A percentile compares a stretch with the other conserved stretches of the same genome.
phyloP scores from a whole-genome alignment of 495 filamentous ascomycete species.

The Delitschia confertaspora region DNA sequence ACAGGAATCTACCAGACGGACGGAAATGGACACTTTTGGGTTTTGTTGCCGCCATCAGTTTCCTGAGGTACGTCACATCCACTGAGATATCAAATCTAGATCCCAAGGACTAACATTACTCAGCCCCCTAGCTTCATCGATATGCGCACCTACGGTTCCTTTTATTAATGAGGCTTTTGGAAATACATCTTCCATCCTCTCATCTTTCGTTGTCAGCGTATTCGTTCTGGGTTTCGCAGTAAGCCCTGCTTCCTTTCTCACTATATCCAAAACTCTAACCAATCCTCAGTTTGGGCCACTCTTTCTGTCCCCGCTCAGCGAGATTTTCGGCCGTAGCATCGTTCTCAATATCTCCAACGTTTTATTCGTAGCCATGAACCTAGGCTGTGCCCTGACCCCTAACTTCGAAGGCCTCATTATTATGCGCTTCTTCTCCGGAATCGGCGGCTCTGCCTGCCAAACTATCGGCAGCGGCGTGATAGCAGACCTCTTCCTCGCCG shows the following conservation, averaged over 20 bases:
- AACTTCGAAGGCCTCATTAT: conserved; percentile 50
- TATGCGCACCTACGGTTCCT: conserved; percentile 22
- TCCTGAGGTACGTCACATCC: conserved; percentile 31
- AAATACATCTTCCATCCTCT: conserved; percentile 37
- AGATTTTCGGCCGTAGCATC: conserved; percentile 59
- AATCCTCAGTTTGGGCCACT: conserved; percentile 44
- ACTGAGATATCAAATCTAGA: background rate
- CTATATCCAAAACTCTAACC: background rate
- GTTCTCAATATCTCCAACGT: conserved; percentile 23
- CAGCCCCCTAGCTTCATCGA: conserved; percentile 24
- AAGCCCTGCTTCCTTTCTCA: conserved; percentile 16
- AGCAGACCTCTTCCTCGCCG: conserved; percentile 17
- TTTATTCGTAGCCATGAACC: conserved; percentile 45
- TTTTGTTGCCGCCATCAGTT: conserved; percentile 35
- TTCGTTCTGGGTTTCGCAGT: conserved; percentile 53
- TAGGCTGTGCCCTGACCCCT: conserved; percentile 59
- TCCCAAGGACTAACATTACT: background rate
- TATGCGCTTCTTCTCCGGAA: conserved; percentile 57
- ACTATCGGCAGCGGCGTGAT: conserved; percentile 40
- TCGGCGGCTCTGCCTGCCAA: conserved; percentile 49
- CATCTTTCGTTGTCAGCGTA: conserved; percentile 47
- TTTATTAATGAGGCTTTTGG: conserved; percentile 18
- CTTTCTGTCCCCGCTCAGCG: conserved; percentile 60
- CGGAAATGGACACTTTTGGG: conserved; percentile 41
- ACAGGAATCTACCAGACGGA: conserved; percentile 37